phyloP scores from a whole-genome alignment of 1,284 basidiomycete species.

The Fomitopsis pinicola region DNA sequence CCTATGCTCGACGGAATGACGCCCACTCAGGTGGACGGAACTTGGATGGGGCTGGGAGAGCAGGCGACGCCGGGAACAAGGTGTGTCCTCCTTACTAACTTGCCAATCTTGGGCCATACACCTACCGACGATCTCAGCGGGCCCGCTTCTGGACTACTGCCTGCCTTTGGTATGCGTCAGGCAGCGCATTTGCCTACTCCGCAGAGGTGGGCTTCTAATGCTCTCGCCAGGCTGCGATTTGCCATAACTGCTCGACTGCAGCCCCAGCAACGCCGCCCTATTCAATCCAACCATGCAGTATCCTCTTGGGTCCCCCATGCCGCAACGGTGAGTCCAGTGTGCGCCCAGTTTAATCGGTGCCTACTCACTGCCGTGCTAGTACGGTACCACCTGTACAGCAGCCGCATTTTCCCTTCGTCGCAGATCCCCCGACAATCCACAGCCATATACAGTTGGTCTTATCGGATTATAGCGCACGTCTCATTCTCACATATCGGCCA shows the following conservation, averaged over 20 bases:
- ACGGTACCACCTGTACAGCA: background rate
- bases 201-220: conserved; percentile 43
- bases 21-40: background rate
- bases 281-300: conserved; percentile 32
- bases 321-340: conserved; percentile 32
- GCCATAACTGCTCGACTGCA: conserved; percentile 18
- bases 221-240: background rate
- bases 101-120: background rate
- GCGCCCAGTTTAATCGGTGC: background rate
- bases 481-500: background rate
- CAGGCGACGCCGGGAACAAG: conserved; percentile 3
- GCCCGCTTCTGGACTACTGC: conserved; percentile 7
- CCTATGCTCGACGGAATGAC: background rate
- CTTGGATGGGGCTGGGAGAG: conserved; percentile 5
- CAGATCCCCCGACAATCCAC: background rate
- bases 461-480: background rate
- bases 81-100: background rate
- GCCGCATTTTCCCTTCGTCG: background rate
- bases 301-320: conserved; percentile 38
- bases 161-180: conserved; percentile 17
- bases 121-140: background rate
- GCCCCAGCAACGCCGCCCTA: conserved; percentile 45
- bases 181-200: conserved; percentile 56
- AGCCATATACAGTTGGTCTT: background rate
- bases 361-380: background rate